phyloP scores from a whole-genome alignment of 495 filamentous ascomycete genomes.

The Aspergillus sclerotioniger region DNA sequence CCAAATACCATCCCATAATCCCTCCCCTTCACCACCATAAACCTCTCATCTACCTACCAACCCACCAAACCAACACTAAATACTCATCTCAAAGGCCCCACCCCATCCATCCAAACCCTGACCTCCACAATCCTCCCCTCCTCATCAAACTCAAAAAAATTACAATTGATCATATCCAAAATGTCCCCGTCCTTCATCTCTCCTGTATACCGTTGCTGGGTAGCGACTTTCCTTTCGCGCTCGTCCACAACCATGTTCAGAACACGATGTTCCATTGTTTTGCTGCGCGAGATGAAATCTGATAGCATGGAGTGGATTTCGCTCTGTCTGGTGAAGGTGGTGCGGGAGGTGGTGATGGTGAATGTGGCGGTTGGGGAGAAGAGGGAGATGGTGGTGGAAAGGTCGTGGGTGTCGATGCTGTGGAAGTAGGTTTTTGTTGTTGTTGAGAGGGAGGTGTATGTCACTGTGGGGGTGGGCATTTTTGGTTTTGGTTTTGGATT shows the following conservation, averaged over 20 bases:
- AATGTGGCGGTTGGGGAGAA: constrained; percentile 12
- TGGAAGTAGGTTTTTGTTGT: too few relatives aligned
- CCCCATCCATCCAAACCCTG: constrained; percentile 13
- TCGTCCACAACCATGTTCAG: constrained; percentile 10
- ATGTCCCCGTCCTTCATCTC: constrained; percentile 9
- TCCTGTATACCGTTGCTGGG: constrained; percentile 6
- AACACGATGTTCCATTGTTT: constrained; percentile 6
- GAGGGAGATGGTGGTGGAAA: background rate
- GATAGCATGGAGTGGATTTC: constrained; percentile 9
- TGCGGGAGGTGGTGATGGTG: background rate
- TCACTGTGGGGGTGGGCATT: too few relatives aligned
- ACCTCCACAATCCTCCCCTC: constrained; percentile 12
- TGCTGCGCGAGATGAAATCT: constrained; percentile 1
- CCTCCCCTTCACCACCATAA: too few relatives aligned
- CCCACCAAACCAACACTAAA: background rate
- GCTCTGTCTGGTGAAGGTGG: background rate
- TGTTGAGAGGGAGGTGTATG: too few relatives aligned
- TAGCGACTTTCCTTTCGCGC: constrained; percentile 2
- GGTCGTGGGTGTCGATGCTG: too few relatives aligned
- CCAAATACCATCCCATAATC: too few relatives aligned
- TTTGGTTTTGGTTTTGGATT: too few relatives aligned
- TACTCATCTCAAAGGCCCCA: constrained; percentile 7
- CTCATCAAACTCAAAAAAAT: constrained; percentile 13
- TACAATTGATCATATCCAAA: constrained; percentile 12
- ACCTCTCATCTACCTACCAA: background rate